phyloP scores from a whole-genome alignment of 495 filamentous ascomycete species.

The Daldinia bambusicola region DNA sequence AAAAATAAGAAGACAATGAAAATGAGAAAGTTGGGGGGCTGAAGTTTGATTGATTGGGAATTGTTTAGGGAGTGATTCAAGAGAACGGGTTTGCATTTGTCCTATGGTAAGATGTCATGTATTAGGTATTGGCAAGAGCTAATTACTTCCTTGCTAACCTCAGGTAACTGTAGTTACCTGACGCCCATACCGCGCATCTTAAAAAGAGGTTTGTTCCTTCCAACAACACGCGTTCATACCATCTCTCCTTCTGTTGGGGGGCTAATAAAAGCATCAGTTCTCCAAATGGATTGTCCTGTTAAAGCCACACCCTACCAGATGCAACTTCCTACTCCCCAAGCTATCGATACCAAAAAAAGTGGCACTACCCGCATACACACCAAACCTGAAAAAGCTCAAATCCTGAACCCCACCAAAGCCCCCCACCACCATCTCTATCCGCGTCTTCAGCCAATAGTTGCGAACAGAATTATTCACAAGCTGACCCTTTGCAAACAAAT shows the following conservation, averaged over 20 bases:
- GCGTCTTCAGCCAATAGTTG: constrained; percentile 18
- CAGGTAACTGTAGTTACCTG: too few species aligned
- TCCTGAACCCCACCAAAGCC: constrained; percentile 8
- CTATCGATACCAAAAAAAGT: constrained; percentile 1
- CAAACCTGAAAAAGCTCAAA: constrained; percentile 5
- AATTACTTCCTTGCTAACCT: constrained; percentile 11
- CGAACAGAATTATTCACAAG: constrained; percentile 27
- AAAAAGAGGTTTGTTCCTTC: constrained; percentile 11
- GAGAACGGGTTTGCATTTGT: constrained; percentile 1
- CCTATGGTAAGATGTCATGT: neutral
- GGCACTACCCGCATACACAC: neutral
- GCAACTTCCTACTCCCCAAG: constrained; percentile 12
- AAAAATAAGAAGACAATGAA: constrained; percentile 17
- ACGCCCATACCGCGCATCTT: constrained; percentile 29
- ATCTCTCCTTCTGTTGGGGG: constrained; percentile 19
- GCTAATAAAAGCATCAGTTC: constrained; percentile 36
- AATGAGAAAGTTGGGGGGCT: constrained; percentile 6
- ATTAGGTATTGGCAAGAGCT: constrained; percentile 5
- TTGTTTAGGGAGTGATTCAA: constrained; percentile 5
- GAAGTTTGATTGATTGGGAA: neutral
- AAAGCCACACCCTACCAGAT: constrained; percentile 22
- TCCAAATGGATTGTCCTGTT: constrained; percentile 28
- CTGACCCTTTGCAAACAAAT: neutral
- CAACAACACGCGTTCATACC: constrained; percentile 41
- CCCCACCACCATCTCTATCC: constrained; percentile 12